Evolutionary conservation across 2,329 filamentous ascomycete species (phyloP), one percentile per base, ranked within the genome.

Genomic region (Colletotrichum chrysophilum): DNA sequence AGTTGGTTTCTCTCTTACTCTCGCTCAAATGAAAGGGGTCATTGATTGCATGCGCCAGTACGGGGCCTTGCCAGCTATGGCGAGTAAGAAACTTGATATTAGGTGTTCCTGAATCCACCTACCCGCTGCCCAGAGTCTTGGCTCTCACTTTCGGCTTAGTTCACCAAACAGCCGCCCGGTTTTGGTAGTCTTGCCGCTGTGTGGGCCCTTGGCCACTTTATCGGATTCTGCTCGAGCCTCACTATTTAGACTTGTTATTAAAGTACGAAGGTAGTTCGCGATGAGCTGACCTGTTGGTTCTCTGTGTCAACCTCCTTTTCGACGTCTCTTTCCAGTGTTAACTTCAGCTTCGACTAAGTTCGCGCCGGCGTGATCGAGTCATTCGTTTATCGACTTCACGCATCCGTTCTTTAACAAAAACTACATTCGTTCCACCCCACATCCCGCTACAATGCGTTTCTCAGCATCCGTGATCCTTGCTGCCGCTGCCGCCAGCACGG

Each of bases 361-460:
- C 62, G 43, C 69, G 61, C 61, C 43, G 61, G 61, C 69, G 61
- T 66, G 62, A 66, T 66, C 48, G 48, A 58, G 32, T 38, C 61
- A 16, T 21, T 71, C 61, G 34, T 71, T 71, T 55, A 66, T 71
- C 60, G 60, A 71, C 55, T 38, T 30, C 32, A 66, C 68, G 60
- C 60, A 55, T 71, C 60, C 68, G 12, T 66, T 71, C 68, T 71
- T 71, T 66, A 21, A 32, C 32, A 58, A 8, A 48, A n/a, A 36
- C 10, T 3, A 71, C 43, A 18, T 26, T 18, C 16, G 8, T 38
- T 56, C n/a, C n/a, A 52, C 77, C 55, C 55, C 24, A 58, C 55
- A 58, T 58, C 1, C 13, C 55, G 55, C 13, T 18, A 48, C 73
- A 18, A 38, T 79, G 62, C 34, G 79, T 76, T 87, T 87, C 89